Conservation (phyloP, 73 alveolate genomes). For the Paramecium octaurelia region DNA sequence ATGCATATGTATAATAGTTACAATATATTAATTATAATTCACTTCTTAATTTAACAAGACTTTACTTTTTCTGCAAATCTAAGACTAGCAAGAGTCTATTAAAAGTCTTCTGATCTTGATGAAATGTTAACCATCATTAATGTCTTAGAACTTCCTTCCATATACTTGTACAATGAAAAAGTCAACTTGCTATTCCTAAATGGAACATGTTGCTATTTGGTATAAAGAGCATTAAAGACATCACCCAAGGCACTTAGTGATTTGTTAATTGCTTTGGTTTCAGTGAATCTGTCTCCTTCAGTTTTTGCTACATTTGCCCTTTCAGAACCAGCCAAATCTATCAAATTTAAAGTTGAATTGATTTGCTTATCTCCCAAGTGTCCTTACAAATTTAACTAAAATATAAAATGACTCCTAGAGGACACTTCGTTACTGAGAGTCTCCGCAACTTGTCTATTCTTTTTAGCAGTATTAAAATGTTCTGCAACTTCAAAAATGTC, state of each 20-base stretch:
- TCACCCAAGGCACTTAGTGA: slow-evolving; percentile 76
- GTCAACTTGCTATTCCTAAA: slow-evolving; percentile 87
- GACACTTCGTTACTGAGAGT: slow-evolving; percentile 85
- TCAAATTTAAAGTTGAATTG: slow-evolving; percentile 85
- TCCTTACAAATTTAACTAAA: slow-evolving; percentile 76
- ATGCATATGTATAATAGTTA: neutral
- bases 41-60: slow-evolving; percentile 19
- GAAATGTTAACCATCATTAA: slow-evolving; percentile 92
- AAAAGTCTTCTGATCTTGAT: slow-evolving; percentile 68
- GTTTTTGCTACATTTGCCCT: slow-evolving; percentile 81
- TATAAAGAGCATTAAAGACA: slow-evolving; percentile 80
- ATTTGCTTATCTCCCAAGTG: slow-evolving; percentile 27
- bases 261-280: slow-evolving; percentile 75
- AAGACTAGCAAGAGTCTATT: slow-evolving; percentile 34
- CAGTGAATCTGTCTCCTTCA: slow-evolving; percentile 80
- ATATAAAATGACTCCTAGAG: slow-evolving; percentile 92
- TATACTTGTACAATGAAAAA: slow-evolving; percentile 75
- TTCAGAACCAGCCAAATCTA: slow-evolving; percentile 84
- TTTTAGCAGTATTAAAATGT: neutral
- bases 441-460: slow-evolving; percentile 70
- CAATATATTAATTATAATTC: neutral
- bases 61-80: slow-evolving; percentile 60
- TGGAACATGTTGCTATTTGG: slow-evolving; percentile 80
- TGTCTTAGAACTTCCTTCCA: slow-evolving; percentile 97
- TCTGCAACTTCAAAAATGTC: neutral